A percentile compares a stretch with the other conserved stretches of the same genome.
Evolutionary conservation across 2,329 filamentous ascomycete genomes (phyloP).

Genomic region (Calonectria montana): DNA sequence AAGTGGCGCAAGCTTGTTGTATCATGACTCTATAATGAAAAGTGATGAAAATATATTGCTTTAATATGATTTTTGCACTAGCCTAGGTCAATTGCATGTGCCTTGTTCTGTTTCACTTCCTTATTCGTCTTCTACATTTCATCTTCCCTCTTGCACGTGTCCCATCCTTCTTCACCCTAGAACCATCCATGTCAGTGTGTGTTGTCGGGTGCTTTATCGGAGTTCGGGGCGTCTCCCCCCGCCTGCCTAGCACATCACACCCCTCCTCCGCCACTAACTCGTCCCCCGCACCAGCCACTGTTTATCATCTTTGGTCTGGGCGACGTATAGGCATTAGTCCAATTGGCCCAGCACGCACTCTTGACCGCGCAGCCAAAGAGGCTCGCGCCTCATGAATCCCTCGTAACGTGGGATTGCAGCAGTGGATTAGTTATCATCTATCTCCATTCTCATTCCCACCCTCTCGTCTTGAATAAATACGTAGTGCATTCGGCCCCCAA

Average conservation of each 20-base stretch:
- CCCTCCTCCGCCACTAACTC: not conserved
- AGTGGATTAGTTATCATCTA: no score
- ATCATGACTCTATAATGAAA: no score
- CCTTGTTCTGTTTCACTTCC: not conserved
- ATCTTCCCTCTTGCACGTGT: not conserved
- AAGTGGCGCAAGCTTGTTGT: no score
- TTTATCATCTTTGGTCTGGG: not conserved
- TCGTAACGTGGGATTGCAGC: not conserved
- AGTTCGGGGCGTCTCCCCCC: constrained; percentile 15
- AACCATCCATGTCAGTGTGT: not conserved
- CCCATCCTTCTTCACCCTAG: not conserved
- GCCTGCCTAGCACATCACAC: not conserved
- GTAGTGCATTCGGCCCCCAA: not conserved
- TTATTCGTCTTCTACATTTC: not conserved
- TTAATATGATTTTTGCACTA: no score
- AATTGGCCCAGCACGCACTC: not conserved
- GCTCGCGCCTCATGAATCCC: not conserved
- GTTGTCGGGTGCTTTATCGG: constrained; percentile 11
- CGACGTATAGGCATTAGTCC: not conserved
- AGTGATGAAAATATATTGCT: no score
- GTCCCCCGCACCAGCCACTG: not conserved
- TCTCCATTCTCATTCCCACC: not conserved
- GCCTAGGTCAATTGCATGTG: no score
- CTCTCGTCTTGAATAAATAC: not conserved
- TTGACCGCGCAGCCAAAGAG: not conserved